Percentiles rank a stretch among this genome's conserved stretches.
These are phyloP conservation scores for Fraxinus pennsylvanica DNA, from an alignment of 257 asterid species.

Conservation along the genomic window DNA sequence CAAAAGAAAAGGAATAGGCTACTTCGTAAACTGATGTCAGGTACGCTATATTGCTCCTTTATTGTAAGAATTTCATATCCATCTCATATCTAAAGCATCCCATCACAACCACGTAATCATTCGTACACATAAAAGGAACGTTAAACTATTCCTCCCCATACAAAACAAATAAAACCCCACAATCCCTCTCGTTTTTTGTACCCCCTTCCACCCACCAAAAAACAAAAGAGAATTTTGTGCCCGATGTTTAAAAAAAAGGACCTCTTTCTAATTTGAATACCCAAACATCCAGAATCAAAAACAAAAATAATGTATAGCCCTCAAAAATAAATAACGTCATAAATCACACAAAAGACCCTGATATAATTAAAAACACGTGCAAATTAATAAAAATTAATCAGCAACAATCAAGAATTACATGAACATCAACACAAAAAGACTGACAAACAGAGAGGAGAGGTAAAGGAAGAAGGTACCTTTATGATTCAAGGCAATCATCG, in stretches of 20 bases:
- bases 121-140: background rate
- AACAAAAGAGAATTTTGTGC: background rate
- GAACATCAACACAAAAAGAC: background rate
- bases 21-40: background rate
- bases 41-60: background rate
- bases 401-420: background rate
- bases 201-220: background rate
- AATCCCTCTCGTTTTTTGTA: background rate
- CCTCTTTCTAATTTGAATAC: background rate
- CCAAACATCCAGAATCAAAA: too few relatives aligned
- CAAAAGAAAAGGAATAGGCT: background rate
- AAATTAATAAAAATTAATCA: slow-evolving; percentile 9
- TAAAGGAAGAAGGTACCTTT: slow-evolving; percentile 44
- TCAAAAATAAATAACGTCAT: background rate
- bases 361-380: background rate
- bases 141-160: background rate
- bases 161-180: background rate
- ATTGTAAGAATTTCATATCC: background rate
- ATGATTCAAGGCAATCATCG: slow-evolving; percentile 69
- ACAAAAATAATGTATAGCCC: background rate
- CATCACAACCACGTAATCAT: background rate
- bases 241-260: background rate
- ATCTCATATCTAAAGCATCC: background rate
- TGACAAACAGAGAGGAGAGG: background rate
- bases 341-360: background rate